phyloP scores from a whole-genome alignment of 208 protist genomes.

The Crithidia fasciculata region DNA sequence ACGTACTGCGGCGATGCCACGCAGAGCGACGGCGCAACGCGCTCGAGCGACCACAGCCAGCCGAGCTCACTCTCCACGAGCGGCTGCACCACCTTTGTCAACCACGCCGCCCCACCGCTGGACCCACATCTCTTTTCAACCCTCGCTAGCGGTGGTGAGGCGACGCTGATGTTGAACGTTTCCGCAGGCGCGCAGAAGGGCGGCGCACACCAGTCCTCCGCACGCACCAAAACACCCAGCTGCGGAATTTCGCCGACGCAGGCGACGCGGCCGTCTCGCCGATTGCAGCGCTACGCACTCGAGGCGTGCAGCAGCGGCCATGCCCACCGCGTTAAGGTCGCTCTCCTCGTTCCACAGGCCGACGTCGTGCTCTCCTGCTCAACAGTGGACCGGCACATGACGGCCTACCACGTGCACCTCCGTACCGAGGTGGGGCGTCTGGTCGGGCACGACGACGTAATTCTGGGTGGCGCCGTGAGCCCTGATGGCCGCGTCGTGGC shows the following conservation, averaged over 20 bases:
- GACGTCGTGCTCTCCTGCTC: constrained; percentile 36
- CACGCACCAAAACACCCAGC: neutral
- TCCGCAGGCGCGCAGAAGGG: neutral
- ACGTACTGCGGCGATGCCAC: neutral
- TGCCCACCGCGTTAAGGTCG: constrained; percentile 22
- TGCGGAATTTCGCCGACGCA: neutral
- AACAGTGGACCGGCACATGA: constrained; percentile 19
- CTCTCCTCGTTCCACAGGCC: constrained; percentile 17
- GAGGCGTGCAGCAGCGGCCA: constrained; percentile 22
- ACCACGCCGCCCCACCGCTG: constrained; percentile 6
- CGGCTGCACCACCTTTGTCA: constrained; percentile 14
- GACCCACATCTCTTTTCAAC: neutral
- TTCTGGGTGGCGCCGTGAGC: constrained; percentile 33
- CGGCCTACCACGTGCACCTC: constrained; percentile 29
- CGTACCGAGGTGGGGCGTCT: constrained; percentile 25
- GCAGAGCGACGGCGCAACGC: constrained; percentile 4
- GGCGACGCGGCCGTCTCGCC: neutral
- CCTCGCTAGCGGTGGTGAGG: neutral
- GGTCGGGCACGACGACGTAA: constrained; percentile 27
- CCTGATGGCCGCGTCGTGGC: constrained; percentile 31
- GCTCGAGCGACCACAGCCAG: constrained; percentile 3
- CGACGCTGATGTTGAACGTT: neutral
- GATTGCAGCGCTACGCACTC: constrained; percentile 14
- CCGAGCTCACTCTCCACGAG: constrained; percentile 25
- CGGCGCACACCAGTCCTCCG: neutral